phyloP scores from a whole-genome alignment of 768 basidiomycete species.

The Boletus sp. region DNA sequence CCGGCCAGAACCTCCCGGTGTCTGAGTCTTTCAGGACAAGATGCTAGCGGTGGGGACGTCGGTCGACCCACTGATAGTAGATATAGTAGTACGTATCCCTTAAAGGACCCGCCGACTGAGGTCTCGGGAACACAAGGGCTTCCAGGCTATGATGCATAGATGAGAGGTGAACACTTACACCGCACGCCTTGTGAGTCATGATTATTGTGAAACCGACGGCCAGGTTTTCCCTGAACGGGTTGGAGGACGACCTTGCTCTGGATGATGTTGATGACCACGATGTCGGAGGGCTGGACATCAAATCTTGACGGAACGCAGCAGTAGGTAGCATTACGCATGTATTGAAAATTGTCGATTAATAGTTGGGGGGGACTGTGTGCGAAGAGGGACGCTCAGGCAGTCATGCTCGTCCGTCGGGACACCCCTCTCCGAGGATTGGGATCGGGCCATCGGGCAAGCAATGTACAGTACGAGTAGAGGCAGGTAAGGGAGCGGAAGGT shows the following conservation, averaged over 20 bases:
- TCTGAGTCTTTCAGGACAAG: constrained; percentile 71
- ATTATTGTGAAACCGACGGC: constrained; percentile 91
- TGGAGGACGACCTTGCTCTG: constrained; percentile 89
- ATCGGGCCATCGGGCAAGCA: no score
- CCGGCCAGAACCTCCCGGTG: constrained; percentile 59
- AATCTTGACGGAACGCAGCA: constrained; percentile 87
- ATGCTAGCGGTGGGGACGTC: constrained; percentile 90
- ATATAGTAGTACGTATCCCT: constrained; percentile 68
- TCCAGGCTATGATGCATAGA: constrained; percentile 60
- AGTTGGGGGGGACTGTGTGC: no score
- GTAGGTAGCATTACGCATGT: constrained; percentile 79
- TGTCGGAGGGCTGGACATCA: constrained; percentile 84
- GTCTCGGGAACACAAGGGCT: constrained; percentile 91
- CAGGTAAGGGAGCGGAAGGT: no score
- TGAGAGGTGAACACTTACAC: constrained; percentile 20
- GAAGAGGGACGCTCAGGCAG: no score
- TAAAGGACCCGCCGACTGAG: constrained; percentile 79
- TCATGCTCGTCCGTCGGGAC: no score
- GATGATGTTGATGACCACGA: constrained; percentile 71
- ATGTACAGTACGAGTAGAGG: no score
- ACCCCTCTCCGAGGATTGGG: no score
- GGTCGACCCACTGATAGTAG: constrained; percentile 74
- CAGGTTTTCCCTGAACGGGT: constrained; percentile 90
- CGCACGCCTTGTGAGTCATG: constrained; percentile 93
- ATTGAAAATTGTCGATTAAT: constrained; percentile 98